A percentile compares a stretch with the other conserved stretches of the same genome.
These are phyloP conservation scores for Candida nanaspora DNA, from an alignment of 805 yeast genomes.

Conservation along the genomic window DNA sequence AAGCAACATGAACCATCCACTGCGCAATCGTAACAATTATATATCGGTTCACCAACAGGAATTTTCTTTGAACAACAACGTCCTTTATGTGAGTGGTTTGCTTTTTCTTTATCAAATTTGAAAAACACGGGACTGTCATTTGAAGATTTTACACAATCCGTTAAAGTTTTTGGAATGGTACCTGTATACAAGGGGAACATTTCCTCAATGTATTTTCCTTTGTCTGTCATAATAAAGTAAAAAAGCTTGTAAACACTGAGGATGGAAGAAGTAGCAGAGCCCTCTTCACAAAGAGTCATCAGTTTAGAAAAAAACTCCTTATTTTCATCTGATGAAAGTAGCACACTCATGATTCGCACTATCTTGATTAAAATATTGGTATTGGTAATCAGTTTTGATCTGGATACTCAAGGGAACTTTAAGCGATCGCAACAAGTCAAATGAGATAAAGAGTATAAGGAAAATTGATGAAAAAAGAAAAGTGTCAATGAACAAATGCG, in stretches of 20 bases:
- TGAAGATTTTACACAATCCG: neutral
- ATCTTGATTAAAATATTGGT: too few species aligned
- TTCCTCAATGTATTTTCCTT: neutral
- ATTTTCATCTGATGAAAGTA: neutral
- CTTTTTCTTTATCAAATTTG: neutral
- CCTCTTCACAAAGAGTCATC: neutral
- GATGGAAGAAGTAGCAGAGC: neutral
- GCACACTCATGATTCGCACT: neutral
- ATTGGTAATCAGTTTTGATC: neutral
- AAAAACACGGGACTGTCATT: neutral
- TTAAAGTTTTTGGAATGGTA: neutral
- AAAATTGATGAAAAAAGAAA: neutral
- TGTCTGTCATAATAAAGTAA: neutral
- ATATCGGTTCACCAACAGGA: constrained; percentile 55
- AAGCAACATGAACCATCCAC: constrained; percentile 73
- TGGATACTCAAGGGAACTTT: neutral
- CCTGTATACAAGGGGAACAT: neutral
- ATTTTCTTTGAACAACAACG: constrained; percentile 65
- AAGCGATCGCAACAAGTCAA: neutral
- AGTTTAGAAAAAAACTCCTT: neutral
- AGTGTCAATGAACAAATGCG: neutral
- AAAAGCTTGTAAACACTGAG: neutral
- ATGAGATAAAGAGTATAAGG: too few species aligned
- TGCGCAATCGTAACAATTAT: constrained; percentile 71
- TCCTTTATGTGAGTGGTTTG: constrained; percentile 38